Evolutionary conservation across 108 stramenopile species (phyloP).

Genomic region (Pseudonitzschia pungens): DNA sequence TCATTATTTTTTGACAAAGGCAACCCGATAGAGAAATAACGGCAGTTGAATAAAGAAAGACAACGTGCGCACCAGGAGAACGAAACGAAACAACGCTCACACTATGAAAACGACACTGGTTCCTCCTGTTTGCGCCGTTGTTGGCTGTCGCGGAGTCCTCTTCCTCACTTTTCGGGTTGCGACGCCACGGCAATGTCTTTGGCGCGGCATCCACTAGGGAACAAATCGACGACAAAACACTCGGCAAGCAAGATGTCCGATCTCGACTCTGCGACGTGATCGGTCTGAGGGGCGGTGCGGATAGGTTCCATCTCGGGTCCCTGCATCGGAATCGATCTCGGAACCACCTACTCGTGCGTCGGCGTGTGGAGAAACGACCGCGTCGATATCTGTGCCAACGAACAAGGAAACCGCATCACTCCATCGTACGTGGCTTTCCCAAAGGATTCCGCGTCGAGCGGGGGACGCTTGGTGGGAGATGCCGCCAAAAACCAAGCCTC

Average conservation of each 20-base stretch:
- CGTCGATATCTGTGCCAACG: slow-evolving; percentile 98
- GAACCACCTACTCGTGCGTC: slow-evolving; percentile 98
- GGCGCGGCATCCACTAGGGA: background rate
- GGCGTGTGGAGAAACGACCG: slow-evolving; percentile 99
- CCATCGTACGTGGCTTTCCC: slow-evolving; percentile 98
- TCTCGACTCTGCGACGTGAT: background rate
- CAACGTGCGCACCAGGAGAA: background rate
- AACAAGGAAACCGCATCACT: slow-evolving; percentile 99
- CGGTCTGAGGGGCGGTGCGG: slow-evolving; percentile 23
- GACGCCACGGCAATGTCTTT: background rate
- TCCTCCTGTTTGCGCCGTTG: background rate
- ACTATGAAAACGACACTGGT: background rate
- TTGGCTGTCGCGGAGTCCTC: background rate
- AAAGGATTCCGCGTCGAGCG: slow-evolving; percentile 80
- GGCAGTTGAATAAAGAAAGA: background rate
- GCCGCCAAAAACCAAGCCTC: slow-evolving; percentile 94
- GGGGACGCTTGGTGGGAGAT: slow-evolving; percentile 93
- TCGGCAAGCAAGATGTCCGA: background rate
- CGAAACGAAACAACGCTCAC: background rate
- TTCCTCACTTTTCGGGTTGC: background rate
- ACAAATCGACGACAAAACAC: background rate
- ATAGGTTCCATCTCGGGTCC: slow-evolving; percentile 36
- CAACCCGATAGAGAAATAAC: background rate
- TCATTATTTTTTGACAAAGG: background rate
- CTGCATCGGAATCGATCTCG: slow-evolving; percentile 88